Evolutionary conservation across 805 yeast species (phyloP), one percentile per base, ranked within the genome.

Genomic region (Lipomyces starkeyi): DNA sequence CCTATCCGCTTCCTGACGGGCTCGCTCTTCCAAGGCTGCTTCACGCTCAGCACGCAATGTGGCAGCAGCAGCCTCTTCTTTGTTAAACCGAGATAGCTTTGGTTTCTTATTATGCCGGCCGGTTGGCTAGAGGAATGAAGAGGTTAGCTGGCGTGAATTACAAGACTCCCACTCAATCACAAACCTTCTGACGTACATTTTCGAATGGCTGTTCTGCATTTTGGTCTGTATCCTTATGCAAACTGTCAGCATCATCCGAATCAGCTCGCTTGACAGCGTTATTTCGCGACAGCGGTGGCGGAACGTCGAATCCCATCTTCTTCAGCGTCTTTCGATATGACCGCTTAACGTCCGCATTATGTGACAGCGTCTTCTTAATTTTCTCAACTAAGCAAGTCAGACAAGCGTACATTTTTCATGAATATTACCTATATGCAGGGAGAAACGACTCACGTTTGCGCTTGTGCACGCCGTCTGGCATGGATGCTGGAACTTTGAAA

Each of bases 381-480:
- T 63, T 67, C 47, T 68, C 68, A 14, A 69, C 72, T 69, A 52
- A 13, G 55, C 9, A 7, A 11, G 14, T 3, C 5, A 27, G 32
- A 47, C 58, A 43, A 40, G 40, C 32, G n/a, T 17, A 17, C 37
- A 0, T 34, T n/a, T 17, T 17, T 17, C 49, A 43, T 6, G 49
- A 43, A n/a, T 6, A 17, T 43, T 3, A 43, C 64, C 20, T 60
- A 22, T 25, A 37, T 58, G 61, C n/a, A n/a, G 58, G 22, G 17
- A 11, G 40, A n/a, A 7, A 17, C 17, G 14, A 40, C 71, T 53
- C 57, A 68, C 71, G 65, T 62, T 68, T 68, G 14, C 71, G 69
- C 58, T 54, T 62, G 59, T 68, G 71, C 20, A 68, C 67, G 53
- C 71, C 69, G 47, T 68, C 71, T 3, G 71, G 71, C 67, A 68